phyloP scores from a whole-genome alignment of 352 stramenopile genomes.

The Phytophthora pistaciae region DNA sequence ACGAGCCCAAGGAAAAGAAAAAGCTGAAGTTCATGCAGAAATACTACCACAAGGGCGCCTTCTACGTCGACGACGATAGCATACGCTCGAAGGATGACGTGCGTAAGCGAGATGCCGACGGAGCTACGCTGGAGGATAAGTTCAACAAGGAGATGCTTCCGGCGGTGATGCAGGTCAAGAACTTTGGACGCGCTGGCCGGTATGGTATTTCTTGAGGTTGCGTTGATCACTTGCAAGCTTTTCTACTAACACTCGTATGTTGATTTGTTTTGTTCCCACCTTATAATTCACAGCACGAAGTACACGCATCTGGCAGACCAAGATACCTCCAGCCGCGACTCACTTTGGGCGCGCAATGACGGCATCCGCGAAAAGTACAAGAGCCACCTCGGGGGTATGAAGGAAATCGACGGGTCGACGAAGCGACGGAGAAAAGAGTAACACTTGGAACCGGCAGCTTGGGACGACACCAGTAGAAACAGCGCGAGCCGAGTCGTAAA shows the following conservation, averaged over 20 bases:
- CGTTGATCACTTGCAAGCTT: constrained; percentile 6
- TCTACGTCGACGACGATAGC: constrained; percentile 97
- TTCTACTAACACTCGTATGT: constrained; percentile 22
- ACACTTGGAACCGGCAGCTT: constrained; percentile 40
- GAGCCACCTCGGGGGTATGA: constrained; percentile 77
- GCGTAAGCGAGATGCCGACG: constrained; percentile 90
- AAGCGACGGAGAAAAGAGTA: constrained; percentile 79
- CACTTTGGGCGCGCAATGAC: constrained; percentile 81
- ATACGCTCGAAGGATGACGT: constrained; percentile 91
- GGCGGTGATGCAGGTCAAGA: constrained; percentile 98
- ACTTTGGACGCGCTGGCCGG: constrained; percentile 97
- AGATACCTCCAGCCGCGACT: constrained; percentile 93
- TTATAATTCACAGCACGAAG: constrained; percentile 84
- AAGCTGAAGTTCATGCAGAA: constrained; percentile 97
- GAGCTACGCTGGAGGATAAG: constrained; percentile 93
- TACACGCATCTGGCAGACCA: constrained; percentile 99
- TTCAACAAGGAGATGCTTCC: constrained; percentile 95
- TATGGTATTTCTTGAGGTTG: constrained; percentile 40
- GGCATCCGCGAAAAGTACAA: constrained; percentile 87
- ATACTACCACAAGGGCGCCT: constrained; percentile 99
- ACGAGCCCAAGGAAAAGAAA: constrained; percentile 79
- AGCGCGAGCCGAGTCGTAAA: constrained; percentile 52
- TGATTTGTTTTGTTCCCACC: constrained; percentile 24
- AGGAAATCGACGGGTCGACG: constrained; percentile 63
- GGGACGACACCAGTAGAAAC: constrained; percentile 45